phyloP scores from a whole-genome alignment of 208 protist species.

The Wallacemonas sp. region DNA sequence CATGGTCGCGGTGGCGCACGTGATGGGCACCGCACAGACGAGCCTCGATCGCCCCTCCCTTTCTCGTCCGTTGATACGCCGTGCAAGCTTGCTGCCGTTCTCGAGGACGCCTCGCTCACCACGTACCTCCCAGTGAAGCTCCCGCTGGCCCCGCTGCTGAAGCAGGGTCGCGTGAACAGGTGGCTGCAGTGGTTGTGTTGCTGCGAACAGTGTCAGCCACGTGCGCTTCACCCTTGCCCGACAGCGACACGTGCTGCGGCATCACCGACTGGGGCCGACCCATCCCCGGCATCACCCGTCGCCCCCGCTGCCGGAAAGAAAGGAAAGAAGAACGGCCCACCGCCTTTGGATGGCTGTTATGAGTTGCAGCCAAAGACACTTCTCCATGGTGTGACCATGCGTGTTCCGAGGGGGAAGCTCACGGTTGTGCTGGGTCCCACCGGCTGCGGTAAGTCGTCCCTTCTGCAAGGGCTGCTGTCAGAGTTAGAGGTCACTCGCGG shows the following conservation, averaged over 20 bases:
- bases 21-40: too few relatives aligned
- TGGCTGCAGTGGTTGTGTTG: constrained; percentile 22
- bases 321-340: constrained; percentile 2
- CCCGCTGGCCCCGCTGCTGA: constrained; percentile 28
- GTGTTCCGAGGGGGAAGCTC: constrained; percentile 44
- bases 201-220: constrained; percentile 17
- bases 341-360: constrained; percentile 18
- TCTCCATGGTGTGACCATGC: constrained; percentile 31
- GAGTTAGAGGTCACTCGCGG: constrained; percentile 27
- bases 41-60: too few relatives aligned
- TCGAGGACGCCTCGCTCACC: constrained; percentile 46
- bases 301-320: not conserved
- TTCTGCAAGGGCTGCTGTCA: constrained; percentile 41
- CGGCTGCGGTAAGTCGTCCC: constrained; percentile 69
- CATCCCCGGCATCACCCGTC: too few relatives aligned
- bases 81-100: constrained; percentile 30
- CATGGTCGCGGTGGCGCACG: constrained; percentile 10
- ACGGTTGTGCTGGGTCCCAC: constrained; percentile 72
- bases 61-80: too few relatives aligned
- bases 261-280: too few relatives aligned
- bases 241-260: constrained; percentile 5
- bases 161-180: constrained; percentile 1
- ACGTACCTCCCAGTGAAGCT: constrained; percentile 62
- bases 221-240: constrained; percentile 3
- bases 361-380: constrained; percentile 33